A percentile compares a stretch with the other conserved stretches of the same genome.
Evolutionary conservation across 2,329 filamentous ascomycete species (phyloP).

Genomic region (Penicillium sp.): DNA sequence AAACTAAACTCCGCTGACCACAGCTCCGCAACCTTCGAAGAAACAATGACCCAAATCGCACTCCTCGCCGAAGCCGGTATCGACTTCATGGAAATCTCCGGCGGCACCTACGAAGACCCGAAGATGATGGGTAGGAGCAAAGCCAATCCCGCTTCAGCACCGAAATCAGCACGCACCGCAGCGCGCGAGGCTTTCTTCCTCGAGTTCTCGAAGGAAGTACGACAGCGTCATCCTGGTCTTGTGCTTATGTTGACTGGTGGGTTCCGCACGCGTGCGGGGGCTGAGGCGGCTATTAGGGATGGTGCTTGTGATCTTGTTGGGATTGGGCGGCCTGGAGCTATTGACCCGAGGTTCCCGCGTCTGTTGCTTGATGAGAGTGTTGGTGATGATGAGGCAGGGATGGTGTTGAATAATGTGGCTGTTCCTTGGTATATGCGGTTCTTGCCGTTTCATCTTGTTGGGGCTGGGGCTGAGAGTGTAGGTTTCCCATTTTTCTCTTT

Average conservation of each 20-base stretch:
- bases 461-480: constrained; percentile 34
- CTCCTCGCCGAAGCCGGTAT: constrained; percentile 45
- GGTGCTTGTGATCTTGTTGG: constrained; percentile 52
- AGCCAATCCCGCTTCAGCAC: constrained; percentile 21
- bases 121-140: constrained; percentile 36
- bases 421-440: constrained; percentile 24
- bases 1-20: constrained; percentile 54
- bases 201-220: constrained; percentile 58
- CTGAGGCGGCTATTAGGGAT: constrained; percentile 48
- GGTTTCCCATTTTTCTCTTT: constrained; percentile 10
- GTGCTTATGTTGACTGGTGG: constrained; percentile 62
- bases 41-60: constrained; percentile 59
- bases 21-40: constrained; percentile 39
- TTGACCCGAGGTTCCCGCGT: constrained; percentile 45
- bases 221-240: constrained; percentile 45
- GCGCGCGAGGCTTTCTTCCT: constrained; percentile 67
- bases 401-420: constrained; percentile 26
- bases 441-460: constrained; percentile 26
- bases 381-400: constrained; percentile 23
- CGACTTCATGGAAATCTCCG: constrained; percentile 68
- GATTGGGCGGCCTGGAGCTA: constrained; percentile 47
- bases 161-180: constrained; percentile 45
- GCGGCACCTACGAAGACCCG: constrained; percentile 59
- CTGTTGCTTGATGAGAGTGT: constrained; percentile 31
- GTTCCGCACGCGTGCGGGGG: constrained; percentile 55